phyloP scores from a whole-genome alignment of 164 flowering plant genomes.

The Santalum album region DNA sequence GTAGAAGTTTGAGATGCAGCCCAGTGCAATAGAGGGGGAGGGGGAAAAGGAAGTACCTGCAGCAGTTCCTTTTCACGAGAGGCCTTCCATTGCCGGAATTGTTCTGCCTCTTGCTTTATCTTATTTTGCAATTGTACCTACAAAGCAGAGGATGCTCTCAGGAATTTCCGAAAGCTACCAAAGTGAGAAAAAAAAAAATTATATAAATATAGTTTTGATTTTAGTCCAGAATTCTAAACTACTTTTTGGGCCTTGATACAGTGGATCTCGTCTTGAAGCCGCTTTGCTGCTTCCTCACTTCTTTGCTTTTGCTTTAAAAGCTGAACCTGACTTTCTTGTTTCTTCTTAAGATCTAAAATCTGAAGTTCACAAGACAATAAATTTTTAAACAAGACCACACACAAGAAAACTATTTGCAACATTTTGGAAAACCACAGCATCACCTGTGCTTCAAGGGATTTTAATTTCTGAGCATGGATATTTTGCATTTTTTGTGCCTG shows the following conservation, averaged over 20 bases:
- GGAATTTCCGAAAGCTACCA: background rate
- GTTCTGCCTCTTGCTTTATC: conserved; percentile 98
- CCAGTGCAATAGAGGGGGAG: background rate
- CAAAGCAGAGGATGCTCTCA: conserved; percentile 1
- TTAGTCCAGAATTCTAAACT: conserved; percentile 27
- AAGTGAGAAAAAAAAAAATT: background rate
- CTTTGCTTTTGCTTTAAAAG: conserved; percentile 90
- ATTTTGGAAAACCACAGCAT: background rate
- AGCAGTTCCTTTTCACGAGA: conserved; percentile 92
- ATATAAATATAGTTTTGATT: no score
- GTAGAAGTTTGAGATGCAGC: no score
- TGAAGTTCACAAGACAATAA: conserved; percentile 13
- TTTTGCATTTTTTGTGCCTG: conserved; percentile 90
- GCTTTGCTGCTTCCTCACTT: conserved; percentile 94
- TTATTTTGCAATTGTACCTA: conserved; percentile 96
- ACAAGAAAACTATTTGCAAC: background rate
- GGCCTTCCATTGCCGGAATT: conserved; percentile 98
- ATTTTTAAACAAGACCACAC: background rate
- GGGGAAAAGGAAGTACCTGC: conserved; percentile 41
- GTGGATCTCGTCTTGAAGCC: conserved; percentile 91
- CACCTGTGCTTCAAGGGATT: conserved; percentile 92
- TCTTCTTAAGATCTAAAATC: conserved; percentile 94
- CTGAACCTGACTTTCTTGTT: conserved; percentile 94
- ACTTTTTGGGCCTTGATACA: conserved; percentile 92
- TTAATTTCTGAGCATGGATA: conserved; percentile 73